Evolutionary conservation across 345 rosid genomes (phyloP).

Genomic region (Hibiscus syriacus): DNA sequence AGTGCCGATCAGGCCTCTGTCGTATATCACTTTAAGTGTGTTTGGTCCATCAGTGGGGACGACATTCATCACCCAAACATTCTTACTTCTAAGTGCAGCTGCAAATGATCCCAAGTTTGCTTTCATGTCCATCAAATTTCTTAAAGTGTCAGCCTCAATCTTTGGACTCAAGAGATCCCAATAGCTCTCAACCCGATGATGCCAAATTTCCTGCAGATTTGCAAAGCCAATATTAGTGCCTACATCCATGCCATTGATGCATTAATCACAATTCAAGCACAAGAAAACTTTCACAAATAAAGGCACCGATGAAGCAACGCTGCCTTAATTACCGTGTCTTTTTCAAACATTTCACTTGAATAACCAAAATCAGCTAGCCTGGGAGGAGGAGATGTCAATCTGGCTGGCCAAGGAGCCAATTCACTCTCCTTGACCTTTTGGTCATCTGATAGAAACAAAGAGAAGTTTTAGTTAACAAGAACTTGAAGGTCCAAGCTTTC

Average conservation of each 20-base stretch:
- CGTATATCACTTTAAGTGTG: constrained; percentile 74
- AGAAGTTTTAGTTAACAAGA: constrained; percentile 8
- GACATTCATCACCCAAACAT: constrained; percentile 94
- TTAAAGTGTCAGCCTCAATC: constrained; percentile 52
- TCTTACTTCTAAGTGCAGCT: constrained; percentile 76
- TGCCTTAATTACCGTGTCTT: constrained; percentile 55
- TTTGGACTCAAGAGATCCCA: constrained; percentile 78
- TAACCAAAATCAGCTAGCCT: constrained; percentile 91
- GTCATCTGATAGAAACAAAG: constrained; percentile 44
- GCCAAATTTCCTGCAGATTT: constrained; percentile 65
- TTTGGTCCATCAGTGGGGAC: constrained; percentile 73
- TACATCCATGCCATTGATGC: background rate
- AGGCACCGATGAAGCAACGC: background rate
- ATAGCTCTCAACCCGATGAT: constrained; percentile 59
- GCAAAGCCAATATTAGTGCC: constrained; percentile 11
- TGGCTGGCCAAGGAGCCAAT: constrained; percentile 97
- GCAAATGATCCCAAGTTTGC: constrained; percentile 89
- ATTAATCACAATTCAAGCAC: background rate
- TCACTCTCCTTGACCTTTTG: constrained; percentile 77
- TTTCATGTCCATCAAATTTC: constrained; percentile 99
- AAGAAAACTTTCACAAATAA: constrained; percentile 1
- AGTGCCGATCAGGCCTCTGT: constrained; percentile 79
- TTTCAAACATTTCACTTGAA: constrained; percentile 66
- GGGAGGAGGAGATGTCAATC: constrained; percentile 77
- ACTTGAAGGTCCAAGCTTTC: background rate